Evolutionary conservation across 164 flowering plant species (phyloP), one percentile per base, ranked within the genome.

Genomic region (Taxillus chinensis): DNA sequence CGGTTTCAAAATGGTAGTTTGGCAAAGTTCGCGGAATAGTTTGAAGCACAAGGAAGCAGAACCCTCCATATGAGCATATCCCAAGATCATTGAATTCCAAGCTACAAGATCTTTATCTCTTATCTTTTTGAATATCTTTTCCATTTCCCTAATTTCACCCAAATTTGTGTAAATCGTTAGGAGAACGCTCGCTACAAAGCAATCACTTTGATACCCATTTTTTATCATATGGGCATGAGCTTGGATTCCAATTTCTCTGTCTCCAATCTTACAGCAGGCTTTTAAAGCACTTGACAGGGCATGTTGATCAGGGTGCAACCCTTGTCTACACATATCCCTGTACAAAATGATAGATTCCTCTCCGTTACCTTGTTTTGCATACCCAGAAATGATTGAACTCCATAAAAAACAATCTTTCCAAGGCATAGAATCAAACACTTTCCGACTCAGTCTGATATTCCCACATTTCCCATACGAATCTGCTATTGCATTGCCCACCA

Each of bases 11-110:
- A 13, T 13, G 11, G 55, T 60, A 3, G 62, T 59, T 42, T 39
- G 58, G 5, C 39, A 61, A 48, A 72, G 64, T 45, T 67, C 67
- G 7, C 62, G 62, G 42, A 55, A 72, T 55, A 72, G 54, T 49
- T 57, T 49, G 13, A 72, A 56, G 64, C 60, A 64, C 17, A 46
- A 49, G 37, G 43, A 27, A 59, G 60, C 54, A 49, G 59, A 64
- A 46, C 45, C 74, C 41, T 59, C 66, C 51, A 52, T 64, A 12
- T 67, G 62, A 51, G 75, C 68, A 64, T 56, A 64, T 55, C 68
- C 71, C 60, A 61, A 46, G 56, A 72, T 72, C 75, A 72, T 72
- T 41, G 71, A 64, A 64, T 67, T 72, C 71, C 75, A 72, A 54
- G 68, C 53, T 16, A 68, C 71, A 15, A 67, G 49, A 50, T 72